These are phyloP conservation scores for Ophiosphaerella herpotricha DNA, from an alignment of 2,329 filamentous ascomycete species.

Conservation along the genomic window DNA sequence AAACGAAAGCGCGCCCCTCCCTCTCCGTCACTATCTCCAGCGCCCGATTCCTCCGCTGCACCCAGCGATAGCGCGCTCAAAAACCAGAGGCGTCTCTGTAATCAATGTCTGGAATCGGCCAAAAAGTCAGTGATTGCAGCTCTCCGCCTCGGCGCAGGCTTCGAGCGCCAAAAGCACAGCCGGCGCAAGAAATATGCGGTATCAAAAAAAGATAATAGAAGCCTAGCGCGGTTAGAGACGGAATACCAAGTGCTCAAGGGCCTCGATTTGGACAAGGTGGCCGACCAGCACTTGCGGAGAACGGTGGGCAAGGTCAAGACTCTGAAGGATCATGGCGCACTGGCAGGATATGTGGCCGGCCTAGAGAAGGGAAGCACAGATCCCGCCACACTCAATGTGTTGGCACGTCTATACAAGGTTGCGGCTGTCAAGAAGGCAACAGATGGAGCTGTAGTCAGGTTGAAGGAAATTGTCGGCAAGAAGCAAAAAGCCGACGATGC, in stretches of 20 bases:
- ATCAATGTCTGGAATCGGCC: slow-evolving; percentile 56
- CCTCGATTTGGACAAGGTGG: slow-evolving; percentile 56
- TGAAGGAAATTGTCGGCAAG: slow-evolving; percentile 45
- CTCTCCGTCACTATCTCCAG: slow-evolving; percentile 11
- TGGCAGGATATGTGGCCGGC: slow-evolving; percentile 47
- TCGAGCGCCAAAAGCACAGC: slow-evolving; percentile 76
- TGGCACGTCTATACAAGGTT: slow-evolving; percentile 64
- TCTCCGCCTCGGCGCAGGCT: slow-evolving; percentile 73
- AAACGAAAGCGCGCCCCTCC: slow-evolving; percentile 41
- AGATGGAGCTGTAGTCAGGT: slow-evolving; percentile 50
- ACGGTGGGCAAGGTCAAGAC: slow-evolving; percentile 62
- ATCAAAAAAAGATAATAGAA: slow-evolving; percentile 49
- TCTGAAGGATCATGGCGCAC: slow-evolving; percentile 56
- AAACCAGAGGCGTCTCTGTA: slow-evolving; percentile 29
- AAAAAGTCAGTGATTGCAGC: slow-evolving; percentile 65
- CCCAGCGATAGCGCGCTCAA: slow-evolving; percentile 11
- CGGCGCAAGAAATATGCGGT: slow-evolving; percentile 63
- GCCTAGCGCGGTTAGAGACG: slow-evolving; percentile 64
- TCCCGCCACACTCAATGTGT: slow-evolving; percentile 60
- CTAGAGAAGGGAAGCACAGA: slow-evolving; percentile 49
- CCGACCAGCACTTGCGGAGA: slow-evolving; percentile 61
- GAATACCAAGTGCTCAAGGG: slow-evolving; percentile 65
- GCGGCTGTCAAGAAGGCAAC: slow-evolving; percentile 62
- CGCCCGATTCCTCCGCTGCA: not conserved
- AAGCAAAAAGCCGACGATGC: slow-evolving; percentile 2